These are phyloP conservation scores for Lepidium sativum DNA, from an alignment of 345 rosid species.

Conservation along the genomic window DNA sequence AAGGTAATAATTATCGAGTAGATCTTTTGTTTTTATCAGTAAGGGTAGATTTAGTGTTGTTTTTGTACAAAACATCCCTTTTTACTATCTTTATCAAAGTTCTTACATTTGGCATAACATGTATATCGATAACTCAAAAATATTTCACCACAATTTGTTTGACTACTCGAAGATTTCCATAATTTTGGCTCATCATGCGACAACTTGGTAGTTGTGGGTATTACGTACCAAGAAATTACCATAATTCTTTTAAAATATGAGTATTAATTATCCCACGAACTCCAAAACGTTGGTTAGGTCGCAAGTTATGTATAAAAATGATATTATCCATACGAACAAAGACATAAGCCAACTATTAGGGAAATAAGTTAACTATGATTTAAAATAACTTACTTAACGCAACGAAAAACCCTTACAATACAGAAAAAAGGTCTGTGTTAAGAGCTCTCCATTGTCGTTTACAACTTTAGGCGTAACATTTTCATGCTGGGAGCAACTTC, in stretches of 20 bases:
- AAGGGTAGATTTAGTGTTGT: no score
- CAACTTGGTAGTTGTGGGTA: neutral
- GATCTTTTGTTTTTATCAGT: neutral
- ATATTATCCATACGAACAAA: neutral
- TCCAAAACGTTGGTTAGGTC: conserved; percentile 1
- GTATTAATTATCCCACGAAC: neutral
- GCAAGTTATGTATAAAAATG: neutral
- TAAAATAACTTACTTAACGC: neutral
- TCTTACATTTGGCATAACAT: neutral
- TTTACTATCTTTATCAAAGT: neutral
- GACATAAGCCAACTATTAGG: neutral
- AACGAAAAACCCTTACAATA: neutral
- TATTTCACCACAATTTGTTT: no score
- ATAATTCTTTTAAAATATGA: neutral
- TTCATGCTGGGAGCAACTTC: conserved; percentile 7
- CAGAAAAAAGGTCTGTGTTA: neutral
- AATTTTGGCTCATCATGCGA: neutral
- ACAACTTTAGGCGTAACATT: conserved; percentile 8
- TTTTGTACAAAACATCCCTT: no score
- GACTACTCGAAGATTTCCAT: neutral
- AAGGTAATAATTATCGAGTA: neutral
- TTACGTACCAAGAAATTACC: neutral
- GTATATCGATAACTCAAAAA: no score
- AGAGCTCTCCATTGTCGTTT: conserved; percentile 10
- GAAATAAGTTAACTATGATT: neutral